Base-by-base conservation (phyloP, 345 rosid species). In the Populus simonii region DNA sequence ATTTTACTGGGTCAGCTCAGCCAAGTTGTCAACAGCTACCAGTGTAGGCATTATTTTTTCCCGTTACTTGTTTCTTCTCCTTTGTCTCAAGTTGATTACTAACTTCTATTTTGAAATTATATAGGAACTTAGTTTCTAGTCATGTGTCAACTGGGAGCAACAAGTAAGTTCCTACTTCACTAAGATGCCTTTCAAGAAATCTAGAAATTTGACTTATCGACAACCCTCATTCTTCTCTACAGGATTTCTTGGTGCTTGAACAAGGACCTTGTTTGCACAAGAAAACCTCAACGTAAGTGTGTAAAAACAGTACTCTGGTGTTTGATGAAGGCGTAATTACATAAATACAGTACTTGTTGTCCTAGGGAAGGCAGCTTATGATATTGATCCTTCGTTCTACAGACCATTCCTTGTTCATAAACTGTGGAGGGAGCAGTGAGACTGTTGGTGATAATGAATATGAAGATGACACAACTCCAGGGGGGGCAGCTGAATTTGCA, bases 111-210 rank as follows among this genome's bases (percentile, higher is more conserved):
- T 10, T 27, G 23, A 23, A 5, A 15, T 12, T 29, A 72, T 45
- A 72, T 91, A 93, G 99, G 83, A 95, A 95, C 84, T 71, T 93
- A 78, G 79, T 88, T 74, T 88, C 97, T 6, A 89, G 93, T 82
- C 84, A 72, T 72, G 79, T 89, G 0, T 80, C 88, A 72, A 41
- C 78, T 1, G 81, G 35, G n/a, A 82, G 70, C 67, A 86, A 86
- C 83, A 80, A 84, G 99, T 95, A 81, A 89, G 98, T 83, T 79
- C 49, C 63, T 70, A 55, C 13, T 43, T 61, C 61, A 15, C 25
- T 55, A 2, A 59, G 3, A 27, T 41, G 11, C 22, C 3, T 17
- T 11, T n/a, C 2, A 12, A 15, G 20, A 23, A 27, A 15, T 35
- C 7, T 15, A 12, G 7, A 36, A 61, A 25, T 61, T 43, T 29